A percentile compares a stretch with the other conserved stretches of the same genome.
phyloP scores from a whole-genome alignment of 2,329 filamentous ascomycete genomes.

The Aspergillus arachidicola region DNA sequence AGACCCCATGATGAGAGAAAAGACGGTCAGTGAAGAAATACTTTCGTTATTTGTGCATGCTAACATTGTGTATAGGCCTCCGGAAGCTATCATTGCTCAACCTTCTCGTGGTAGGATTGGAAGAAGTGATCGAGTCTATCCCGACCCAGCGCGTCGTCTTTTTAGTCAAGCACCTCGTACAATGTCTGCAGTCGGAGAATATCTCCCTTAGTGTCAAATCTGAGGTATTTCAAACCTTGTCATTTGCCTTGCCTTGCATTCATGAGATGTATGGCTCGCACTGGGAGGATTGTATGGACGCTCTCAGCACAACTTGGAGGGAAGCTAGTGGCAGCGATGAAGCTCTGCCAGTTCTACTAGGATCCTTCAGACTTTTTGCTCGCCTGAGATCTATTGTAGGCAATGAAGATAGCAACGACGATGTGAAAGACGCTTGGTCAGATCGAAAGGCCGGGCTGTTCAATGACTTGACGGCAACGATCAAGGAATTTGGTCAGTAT shows the following conservation, averaged over 20 bases:
- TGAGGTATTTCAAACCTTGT: conserved; percentile 48
- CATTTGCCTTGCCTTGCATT: conserved; percentile 69
- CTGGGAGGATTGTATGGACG: conserved; percentile 70
- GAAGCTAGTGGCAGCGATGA: conserved; percentile 51
- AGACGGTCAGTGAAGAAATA: conserved; percentile 40
- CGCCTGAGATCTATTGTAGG: conserved; percentile 60
- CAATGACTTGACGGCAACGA: conserved; percentile 51
- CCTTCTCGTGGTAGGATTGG: conserved; percentile 53
- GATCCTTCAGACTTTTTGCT: conserved; percentile 71
- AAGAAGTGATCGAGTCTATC: conserved; percentile 51
- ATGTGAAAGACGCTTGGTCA: conserved; percentile 74
- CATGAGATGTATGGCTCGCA: conserved; percentile 84
- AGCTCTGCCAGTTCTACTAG: conserved; percentile 66
- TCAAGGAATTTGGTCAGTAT: conserved; percentile 43
- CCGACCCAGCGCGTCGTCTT: conserved; percentile 72
- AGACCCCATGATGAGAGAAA: conserved; percentile 46
- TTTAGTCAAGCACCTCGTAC: conserved; percentile 75
- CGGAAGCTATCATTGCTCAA: conserved; percentile 58
- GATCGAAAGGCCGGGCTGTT: conserved; percentile 63
- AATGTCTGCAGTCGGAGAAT: conserved; percentile 68
- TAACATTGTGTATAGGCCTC: conserved; percentile 39
- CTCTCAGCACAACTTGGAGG: conserved; percentile 62
- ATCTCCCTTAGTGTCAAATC: conserved; percentile 41
- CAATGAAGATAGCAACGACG: conserved; percentile 74
- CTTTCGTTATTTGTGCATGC: conserved; percentile 15